These are phyloP conservation scores for Cercospora sesami DNA, from an alignment of 2,329 filamentous ascomycete species.

Conservation along the genomic window DNA sequence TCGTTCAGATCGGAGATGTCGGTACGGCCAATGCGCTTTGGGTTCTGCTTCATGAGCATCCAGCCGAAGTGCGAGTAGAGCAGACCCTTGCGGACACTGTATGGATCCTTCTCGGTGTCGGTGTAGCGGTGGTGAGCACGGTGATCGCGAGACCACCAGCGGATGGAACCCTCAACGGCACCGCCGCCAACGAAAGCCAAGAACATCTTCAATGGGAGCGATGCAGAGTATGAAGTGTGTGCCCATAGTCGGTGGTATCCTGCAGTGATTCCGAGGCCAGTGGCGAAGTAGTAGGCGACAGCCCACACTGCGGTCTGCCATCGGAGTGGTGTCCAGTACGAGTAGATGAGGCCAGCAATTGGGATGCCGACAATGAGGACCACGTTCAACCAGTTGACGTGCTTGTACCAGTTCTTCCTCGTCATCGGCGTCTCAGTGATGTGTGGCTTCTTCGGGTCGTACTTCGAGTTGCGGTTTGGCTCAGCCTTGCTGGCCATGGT, in stretches of 20 bases:
- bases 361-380: slow-evolving; percentile 78
- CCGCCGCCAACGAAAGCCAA: slow-evolving; percentile 78
- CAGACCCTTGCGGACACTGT: slow-evolving; percentile 85
- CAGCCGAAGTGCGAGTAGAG: slow-evolving; percentile 82
- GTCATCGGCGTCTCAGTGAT: slow-evolving; percentile 83
- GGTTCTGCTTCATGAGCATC: slow-evolving; percentile 94
- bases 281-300: slow-evolving; percentile 79
- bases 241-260: slow-evolving; percentile 84
- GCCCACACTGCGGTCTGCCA: slow-evolving; percentile 72
- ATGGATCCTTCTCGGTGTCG: slow-evolving; percentile 88
- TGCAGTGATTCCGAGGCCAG: slow-evolving; percentile 49
- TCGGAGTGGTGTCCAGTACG: slow-evolving; percentile 76
- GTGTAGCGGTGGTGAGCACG: slow-evolving; percentile 88
- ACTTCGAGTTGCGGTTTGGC: slow-evolving; percentile 54
- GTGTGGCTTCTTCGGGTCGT: slow-evolving; percentile 72
- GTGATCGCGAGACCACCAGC: slow-evolving; percentile 88
- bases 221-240: slow-evolving; percentile 79
- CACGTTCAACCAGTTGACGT: slow-evolving; percentile 92
- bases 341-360: slow-evolving; percentile 67
- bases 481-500: slow-evolving; percentile 38
- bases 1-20: slow-evolving; percentile 88
- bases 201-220: slow-evolving; percentile 74
- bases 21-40: slow-evolving; percentile 81
- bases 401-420: slow-evolving; percentile 81
- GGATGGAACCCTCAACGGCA: slow-evolving; percentile 80